Base-by-base conservation (phyloP, 202 grass and related monocot species). In the Setaria italica region DNA sequence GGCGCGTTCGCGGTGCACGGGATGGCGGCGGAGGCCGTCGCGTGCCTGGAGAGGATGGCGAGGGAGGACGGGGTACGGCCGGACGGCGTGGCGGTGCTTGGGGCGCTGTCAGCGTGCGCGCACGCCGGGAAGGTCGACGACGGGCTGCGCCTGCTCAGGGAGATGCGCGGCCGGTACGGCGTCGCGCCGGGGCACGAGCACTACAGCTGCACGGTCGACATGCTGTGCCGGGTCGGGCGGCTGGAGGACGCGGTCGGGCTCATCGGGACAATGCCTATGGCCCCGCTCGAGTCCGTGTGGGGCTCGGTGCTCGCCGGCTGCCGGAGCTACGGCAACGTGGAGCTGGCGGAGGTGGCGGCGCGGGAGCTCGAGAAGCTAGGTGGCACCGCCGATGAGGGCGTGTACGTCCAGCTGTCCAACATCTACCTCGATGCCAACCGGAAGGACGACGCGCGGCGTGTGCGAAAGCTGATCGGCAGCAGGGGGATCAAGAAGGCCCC, bases 361-460 rank as follows among this genome's bases (percentile, higher is more conserved):
- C 62, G 62, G 15, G 92, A 95, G 85, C 89, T 97, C 5, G 86
- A 88, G 57, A 87, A 56, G 67, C 66, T 97, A 11, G 87, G 77
- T 3, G 57, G 60, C 6, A 83, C 85, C 17, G 85, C 88, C 25
- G 92, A 95, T 14, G 92, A 97, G 67, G 92, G 92, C n/a, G 80
- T 93, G n/a, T 95, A 93, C 15, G 91, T 97, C 13, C 95, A 97
- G 76, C 21, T 95, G 30, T 97, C 91, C 29, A 97, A 86, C 72
- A 97, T 97, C 73, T 97, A 97, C 63, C 89, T 91, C 1, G 78
- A 93, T 42, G 90, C 90, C 46, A 80, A 92, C 78, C 74, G 88
- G 25, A 95, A 88, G 74, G 92, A 95, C 32, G 89, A 97, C 1
- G 95, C 92, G 0, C 72, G 90, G 74, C 82, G 77, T 64, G 65